Evolutionary conservation across 177 flowering plant genomes (phyloP).

Genomic region (Vitis hybrid): DNA sequence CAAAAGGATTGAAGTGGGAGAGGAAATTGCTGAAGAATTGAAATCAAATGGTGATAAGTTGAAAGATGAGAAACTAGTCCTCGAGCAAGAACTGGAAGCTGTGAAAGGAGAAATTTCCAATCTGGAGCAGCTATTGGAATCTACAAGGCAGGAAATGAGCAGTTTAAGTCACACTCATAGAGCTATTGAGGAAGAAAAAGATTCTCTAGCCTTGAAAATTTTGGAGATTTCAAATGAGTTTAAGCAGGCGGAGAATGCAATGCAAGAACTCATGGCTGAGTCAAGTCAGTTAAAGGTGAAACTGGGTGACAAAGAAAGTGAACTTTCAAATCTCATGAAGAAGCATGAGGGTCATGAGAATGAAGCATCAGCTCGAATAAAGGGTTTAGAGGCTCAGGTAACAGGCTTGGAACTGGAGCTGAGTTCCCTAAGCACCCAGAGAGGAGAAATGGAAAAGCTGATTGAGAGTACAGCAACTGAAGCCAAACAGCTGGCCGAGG

Average conservation of each 20-base stretch:
- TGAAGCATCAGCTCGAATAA: constrained; percentile 29
- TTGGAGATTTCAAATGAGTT: constrained; percentile 38
- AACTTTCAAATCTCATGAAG: constrained; percentile 27
- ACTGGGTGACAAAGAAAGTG: constrained; percentile 30
- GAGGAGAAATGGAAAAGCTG: constrained; percentile 27
- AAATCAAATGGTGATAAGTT: constrained; percentile 29
- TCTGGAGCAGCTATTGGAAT: constrained; percentile 32
- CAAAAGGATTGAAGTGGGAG: constrained; percentile 36
- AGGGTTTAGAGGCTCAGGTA: constrained; percentile 28
- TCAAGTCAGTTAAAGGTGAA: constrained; percentile 28
- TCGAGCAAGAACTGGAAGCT: constrained; percentile 41
- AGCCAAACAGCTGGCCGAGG: constrained; percentile 28
- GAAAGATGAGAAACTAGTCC: constrained; percentile 34
- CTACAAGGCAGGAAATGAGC: constrained; percentile 27
- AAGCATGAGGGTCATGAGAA: constrained; percentile 27
- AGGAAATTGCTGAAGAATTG: constrained; percentile 31
- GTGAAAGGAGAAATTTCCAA: constrained; percentile 27
- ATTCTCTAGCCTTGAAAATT: constrained; percentile 31
- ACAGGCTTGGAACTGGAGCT: constrained; percentile 35
- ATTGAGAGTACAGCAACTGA: constrained; percentile 32
- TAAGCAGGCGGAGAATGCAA: constrained; percentile 20
- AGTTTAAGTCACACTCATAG: constrained; percentile 29
- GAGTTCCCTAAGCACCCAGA: constrained; percentile 23
- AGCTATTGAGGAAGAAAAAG: constrained; percentile 42
- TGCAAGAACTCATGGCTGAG: constrained; percentile 27